Evolutionary conservation across 1,284 basidiomycete genomes (phyloP), one percentile per base, ranked within the genome.

Genomic region (Waitea zeae): DNA sequence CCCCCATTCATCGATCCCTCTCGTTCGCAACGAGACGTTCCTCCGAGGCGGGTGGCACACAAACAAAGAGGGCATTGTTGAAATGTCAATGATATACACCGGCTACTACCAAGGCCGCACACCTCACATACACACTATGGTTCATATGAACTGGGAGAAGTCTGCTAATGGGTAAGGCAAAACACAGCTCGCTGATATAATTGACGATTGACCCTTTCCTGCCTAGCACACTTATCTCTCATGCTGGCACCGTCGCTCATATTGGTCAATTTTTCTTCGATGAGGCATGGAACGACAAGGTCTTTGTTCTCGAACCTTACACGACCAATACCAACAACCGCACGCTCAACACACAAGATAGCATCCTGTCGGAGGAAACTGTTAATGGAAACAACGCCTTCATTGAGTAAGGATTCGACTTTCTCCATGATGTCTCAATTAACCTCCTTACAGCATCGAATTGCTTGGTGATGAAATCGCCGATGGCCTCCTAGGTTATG

Each of bases 31-130:
- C 22, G 62, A 68, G 38, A 64, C 60, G 0, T 81, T 67, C 59
- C 53, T 78, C 12, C 61, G 77, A 15, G 78, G 71, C 4, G 75
- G 76, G 18, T 74, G 66, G 60, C 62, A 69, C 1, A 80, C 78
- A 0, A 67, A 79, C 51, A 52, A 52, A 38, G 67, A 71, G 41
- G 79, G 78, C 15, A 69, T 81, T 12, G 67, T 65, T 1, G 67
- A 74, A 40, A 75, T 81, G 43, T 68, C 60, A 58, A 66, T 67
- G 14, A 71, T 80, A 44, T 79, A 74, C 56, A 77, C 78, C 5
- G 78, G 75, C 1, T 78, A 67, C 43, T 69, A 67, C 43, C 62
- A 60, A 3, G 64, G 67, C 11, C 62, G 66, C 17, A 63, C 66
- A 12, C 61, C 62, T 0, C 67, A 69, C 44, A 48, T 70, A 38